A percentile compares a stretch with the other conserved stretches of the same genome.
phyloP scores from a whole-genome alignment of 2,329 filamentous ascomycete genomes.

The Colletotrichum trifolii region DNA sequence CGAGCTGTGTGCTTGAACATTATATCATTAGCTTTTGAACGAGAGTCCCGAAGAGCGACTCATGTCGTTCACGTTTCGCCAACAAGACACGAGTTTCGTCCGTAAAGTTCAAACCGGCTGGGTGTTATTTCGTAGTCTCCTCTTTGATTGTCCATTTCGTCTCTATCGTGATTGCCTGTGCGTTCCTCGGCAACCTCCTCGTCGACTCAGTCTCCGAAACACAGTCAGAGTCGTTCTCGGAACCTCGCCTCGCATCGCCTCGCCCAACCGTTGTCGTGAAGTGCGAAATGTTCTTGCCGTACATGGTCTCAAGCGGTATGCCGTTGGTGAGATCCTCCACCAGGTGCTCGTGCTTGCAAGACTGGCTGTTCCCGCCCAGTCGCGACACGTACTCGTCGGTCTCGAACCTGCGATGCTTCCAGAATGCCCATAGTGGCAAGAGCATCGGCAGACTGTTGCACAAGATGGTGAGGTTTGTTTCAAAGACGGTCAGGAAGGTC shows the following conservation, averaged over 20 bases:
- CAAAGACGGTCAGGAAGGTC: conserved; percentile 41
- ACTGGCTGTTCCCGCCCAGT: conserved; percentile 18
- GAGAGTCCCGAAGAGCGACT: too few relatives aligned
- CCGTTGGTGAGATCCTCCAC: conserved; percentile 28
- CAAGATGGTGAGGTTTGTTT: conserved; percentile 40
- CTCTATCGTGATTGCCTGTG: conserved; percentile 21
- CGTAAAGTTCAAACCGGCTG: too few relatives aligned
- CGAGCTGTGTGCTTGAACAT: too few relatives aligned
- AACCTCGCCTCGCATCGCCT: not conserved
- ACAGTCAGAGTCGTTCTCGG: conserved; percentile 6
- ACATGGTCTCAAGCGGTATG: conserved; percentile 23
- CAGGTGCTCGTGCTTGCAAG: conserved; percentile 21
- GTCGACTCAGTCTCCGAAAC: conserved; percentile 20
- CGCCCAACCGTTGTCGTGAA: conserved; percentile 23
- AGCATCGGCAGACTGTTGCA: conserved; percentile 41
- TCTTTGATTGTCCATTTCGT: conserved; percentile 28
- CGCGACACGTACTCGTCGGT: conserved; percentile 24
- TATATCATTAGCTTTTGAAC: too few relatives aligned
- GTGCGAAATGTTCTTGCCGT: conserved; percentile 13
- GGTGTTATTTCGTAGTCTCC: conserved; percentile 14
- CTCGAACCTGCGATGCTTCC: conserved; percentile 26
- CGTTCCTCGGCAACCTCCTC: conserved; percentile 16
- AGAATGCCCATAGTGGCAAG: conserved; percentile 18
- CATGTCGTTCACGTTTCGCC: too few relatives aligned
- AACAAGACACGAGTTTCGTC: too few relatives aligned